phyloP scores from a whole-genome alignment of 2,329 filamentous ascomycete genomes.

The Xylariaceae sp. region DNA sequence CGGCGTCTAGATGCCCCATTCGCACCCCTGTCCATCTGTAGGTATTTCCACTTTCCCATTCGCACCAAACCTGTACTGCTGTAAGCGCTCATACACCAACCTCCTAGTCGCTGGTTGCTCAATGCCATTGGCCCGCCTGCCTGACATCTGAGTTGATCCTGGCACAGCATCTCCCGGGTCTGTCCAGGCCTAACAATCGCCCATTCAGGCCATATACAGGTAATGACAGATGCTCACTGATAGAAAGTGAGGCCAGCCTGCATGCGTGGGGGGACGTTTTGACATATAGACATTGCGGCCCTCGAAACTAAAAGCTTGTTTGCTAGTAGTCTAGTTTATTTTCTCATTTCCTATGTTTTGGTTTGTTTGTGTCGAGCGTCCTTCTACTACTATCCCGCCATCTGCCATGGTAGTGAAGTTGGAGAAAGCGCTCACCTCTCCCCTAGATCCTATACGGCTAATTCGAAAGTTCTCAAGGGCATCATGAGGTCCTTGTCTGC shows the following conservation, averaged over 20 bases:
- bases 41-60: neutral
- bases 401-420: slow-evolving; percentile 11
- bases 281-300: neutral
- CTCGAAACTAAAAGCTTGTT: slow-evolving; percentile 4
- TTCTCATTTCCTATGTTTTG: slow-evolving; percentile 5
- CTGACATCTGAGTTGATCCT: neutral
- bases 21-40: neutral
- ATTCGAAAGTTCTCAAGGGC: neutral
- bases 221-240: neutral
- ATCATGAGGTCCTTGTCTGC: slow-evolving; percentile 14
- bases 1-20: neutral
- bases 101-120: neutral
- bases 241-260: neutral
- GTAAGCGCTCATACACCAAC: neutral
- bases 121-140: neutral
- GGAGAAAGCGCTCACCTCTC: slow-evolving; percentile 2
- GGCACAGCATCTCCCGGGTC: neutral
- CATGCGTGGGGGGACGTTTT: neutral
- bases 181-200: neutral
- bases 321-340: slow-evolving; percentile 1
- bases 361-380: slow-evolving; percentile 1
- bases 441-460: slow-evolving; percentile 1
- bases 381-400: neutral
- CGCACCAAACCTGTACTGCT: neutral
- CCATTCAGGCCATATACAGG: neutral